phyloP scores from a whole-genome alignment of 345 rosid species.

The Populus euphratica region DNA sequence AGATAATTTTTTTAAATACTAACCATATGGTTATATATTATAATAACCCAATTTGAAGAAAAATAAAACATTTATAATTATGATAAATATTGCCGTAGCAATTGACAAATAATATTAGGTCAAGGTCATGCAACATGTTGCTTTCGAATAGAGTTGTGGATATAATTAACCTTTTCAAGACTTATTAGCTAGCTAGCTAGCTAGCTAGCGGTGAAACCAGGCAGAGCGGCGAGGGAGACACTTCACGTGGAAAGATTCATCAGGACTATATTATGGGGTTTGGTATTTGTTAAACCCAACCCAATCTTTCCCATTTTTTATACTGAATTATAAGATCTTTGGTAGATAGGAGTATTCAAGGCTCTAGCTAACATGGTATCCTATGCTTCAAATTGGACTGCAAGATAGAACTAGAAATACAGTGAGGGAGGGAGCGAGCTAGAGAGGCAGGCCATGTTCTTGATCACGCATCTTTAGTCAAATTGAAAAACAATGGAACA shows the following conservation, averaged over 20 bases:
- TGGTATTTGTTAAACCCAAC: constrained; percentile 30
- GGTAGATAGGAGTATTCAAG: constrained; percentile 8
- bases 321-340: neutral
- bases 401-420: neutral
- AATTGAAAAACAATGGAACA: neutral
- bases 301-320: neutral
- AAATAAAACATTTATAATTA: too few species aligned
- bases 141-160: neutral
- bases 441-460: neutral
- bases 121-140: neutral
- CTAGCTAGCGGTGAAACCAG: neutral
- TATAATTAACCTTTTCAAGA: neutral
- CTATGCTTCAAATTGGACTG: constrained; percentile 4
- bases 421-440: neutral
- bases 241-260: constrained; percentile 40
- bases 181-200: neutral
- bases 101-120: neutral
- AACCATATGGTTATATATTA: neutral
- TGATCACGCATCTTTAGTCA: neutral
- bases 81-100: neutral
- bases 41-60: neutral
- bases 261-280: neutral
- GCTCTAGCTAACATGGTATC: constrained; percentile 5
- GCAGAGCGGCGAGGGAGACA: constrained; percentile 4
- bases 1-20: neutral